Conservation (phyloP, 805 yeast genomes). For the Candida patagonica region DNA sequence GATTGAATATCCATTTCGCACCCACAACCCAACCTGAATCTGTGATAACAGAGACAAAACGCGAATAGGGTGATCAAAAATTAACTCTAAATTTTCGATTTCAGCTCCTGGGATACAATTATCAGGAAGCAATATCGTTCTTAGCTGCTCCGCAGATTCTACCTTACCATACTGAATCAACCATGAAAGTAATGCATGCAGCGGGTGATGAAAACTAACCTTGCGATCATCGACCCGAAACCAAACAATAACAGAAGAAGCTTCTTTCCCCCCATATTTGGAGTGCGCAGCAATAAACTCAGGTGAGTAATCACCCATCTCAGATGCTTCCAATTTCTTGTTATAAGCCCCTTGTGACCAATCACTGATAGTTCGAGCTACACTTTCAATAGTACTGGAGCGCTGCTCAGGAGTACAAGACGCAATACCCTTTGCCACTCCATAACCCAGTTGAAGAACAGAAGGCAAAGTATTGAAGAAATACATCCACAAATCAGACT, state of each 20-base stretch:
- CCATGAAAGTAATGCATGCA: constrained; percentile 68
- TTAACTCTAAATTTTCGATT: constrained; percentile 11
- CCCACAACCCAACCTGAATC: constrained; percentile 87
- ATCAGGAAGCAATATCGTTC: constrained; percentile 11
- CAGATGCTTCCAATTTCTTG: constrained; percentile 16
- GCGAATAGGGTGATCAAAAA: constrained; percentile 69
- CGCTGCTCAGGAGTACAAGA: constrained; percentile 14
- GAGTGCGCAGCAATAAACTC: constrained; percentile 11
- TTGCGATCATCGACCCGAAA: constrained; percentile 38
- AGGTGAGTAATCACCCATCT: constrained; percentile 16
- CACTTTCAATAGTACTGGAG: constrained; percentile 16
- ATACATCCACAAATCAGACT: constrained; percentile 70
- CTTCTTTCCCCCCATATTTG: constrained; percentile 12
- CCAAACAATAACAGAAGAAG: constrained; percentile 22
- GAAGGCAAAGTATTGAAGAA: constrained; percentile 63
- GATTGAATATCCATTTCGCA: constrained; percentile 80
- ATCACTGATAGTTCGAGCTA: constrained; percentile 17
- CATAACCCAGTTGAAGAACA: constrained; percentile 40
- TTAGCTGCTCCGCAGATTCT: constrained; percentile 17
- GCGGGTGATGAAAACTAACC: constrained; percentile 70
- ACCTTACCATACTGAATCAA: constrained; percentile 44
- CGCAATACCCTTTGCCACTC: constrained; percentile 27
- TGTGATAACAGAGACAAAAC: constrained; percentile 73
- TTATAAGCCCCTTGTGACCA: constrained; percentile 23
- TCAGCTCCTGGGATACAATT: background rate